Evolutionary conservation across 768 basidiomycete genomes (phyloP).

Genomic region (Suillus ampliporus): DNA sequence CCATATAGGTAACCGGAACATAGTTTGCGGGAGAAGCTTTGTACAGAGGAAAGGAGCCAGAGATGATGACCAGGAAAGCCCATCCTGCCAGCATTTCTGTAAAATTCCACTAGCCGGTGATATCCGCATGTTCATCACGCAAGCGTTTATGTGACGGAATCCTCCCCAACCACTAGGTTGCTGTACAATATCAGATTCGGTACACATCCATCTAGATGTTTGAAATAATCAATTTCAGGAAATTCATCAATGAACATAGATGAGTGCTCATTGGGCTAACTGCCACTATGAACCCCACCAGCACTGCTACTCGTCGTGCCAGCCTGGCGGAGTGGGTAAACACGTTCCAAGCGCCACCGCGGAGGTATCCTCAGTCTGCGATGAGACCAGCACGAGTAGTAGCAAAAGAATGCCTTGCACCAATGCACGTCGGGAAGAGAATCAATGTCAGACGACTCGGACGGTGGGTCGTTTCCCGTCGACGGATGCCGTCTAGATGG

Average conservation of each 20-base stretch:
- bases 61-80: too few relatives aligned
- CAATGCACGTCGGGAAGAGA: not conserved
- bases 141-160: too few relatives aligned
- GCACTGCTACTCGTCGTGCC: not conserved
- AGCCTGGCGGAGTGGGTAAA: not conserved
- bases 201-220: too few relatives aligned
- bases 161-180: too few relatives aligned
- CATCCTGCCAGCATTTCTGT: too few relatives aligned
- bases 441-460: not conserved
- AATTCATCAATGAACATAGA: not conserved
- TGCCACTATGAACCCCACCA: not conserved
- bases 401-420: not conserved
- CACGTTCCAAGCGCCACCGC: conserved; percentile 4
- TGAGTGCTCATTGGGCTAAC: not conserved
- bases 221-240: too few relatives aligned
- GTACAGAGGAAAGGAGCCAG: too few relatives aligned
- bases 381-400: conserved; percentile 3
- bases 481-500: not conserved
- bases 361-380: not conserved
- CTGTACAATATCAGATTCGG: too few relatives aligned
- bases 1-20: too few relatives aligned
- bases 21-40: too few relatives aligned
- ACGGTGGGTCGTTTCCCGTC: not conserved
- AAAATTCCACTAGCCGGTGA: too few relatives aligned
- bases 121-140: too few relatives aligned